Conservation (phyloP, 1,284 basidiomycete species). For the Boletellus deceptivus region DNA sequence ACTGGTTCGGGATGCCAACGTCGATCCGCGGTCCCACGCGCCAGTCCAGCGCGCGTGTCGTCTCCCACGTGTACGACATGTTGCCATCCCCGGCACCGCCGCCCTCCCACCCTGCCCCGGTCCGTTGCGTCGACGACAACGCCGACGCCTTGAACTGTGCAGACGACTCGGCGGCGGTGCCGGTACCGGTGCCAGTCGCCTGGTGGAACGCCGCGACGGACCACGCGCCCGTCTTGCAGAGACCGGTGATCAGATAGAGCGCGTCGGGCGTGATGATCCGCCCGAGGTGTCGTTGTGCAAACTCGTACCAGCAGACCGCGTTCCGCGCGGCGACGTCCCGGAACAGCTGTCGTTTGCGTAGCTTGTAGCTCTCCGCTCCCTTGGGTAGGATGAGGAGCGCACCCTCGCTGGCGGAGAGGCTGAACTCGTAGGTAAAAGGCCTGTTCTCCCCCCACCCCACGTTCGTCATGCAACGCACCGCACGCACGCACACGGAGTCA, state of each 20-base stretch:
- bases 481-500: background rate
- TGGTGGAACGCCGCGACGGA: constrained; percentile 12
- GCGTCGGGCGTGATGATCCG: constrained; percentile 15
- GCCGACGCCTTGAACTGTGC: constrained; percentile 7
- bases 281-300: constrained; percentile 7
- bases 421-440: constrained; percentile 7
- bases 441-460: background rate
- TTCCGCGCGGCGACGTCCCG: background rate
- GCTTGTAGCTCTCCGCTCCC: constrained; percentile 8
- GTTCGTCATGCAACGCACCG: no score
- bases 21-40: constrained; percentile 10
- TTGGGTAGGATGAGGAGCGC: constrained; percentile 2
- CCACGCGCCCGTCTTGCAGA: constrained; percentile 14
- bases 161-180: background rate
- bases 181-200: background rate
- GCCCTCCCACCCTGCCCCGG: no score
- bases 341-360: constrained; percentile 2
- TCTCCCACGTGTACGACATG: constrained; percentile 10
- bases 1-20: constrained; percentile 5
- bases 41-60: constrained; percentile 8
- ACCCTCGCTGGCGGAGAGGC: constrained; percentile 15
- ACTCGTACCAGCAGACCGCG: constrained; percentile 10
- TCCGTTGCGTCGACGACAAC: no score
- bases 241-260: constrained; percentile 18
- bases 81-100: background rate